A percentile compares a stretch with the other conserved stretches of the same genome.
Conservation (phyloP, 345 rosid genomes). For the Anacardium occidentale region DNA sequence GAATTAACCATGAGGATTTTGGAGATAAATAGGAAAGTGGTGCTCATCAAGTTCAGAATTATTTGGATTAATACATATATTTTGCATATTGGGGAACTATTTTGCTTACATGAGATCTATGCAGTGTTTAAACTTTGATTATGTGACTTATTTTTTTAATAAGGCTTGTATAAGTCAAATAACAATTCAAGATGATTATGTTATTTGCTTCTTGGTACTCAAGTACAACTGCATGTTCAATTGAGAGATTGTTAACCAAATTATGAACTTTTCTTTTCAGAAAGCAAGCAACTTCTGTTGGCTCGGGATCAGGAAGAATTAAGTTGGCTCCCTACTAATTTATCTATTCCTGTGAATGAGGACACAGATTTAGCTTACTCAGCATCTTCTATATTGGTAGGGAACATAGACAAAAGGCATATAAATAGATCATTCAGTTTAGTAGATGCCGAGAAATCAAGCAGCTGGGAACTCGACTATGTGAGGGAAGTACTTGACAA, state of each 20-base stretch:
- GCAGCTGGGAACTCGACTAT: constrained; percentile 60
- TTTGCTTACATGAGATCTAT: not conserved
- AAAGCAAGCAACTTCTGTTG: constrained; percentile 17
- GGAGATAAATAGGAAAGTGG: not conserved
- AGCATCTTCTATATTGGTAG: constrained; percentile 39
- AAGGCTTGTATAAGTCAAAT: not conserved
- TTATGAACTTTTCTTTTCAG: constrained; percentile 26
- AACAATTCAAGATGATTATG: not conserved
- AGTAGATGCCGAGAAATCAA: constrained; percentile 25
- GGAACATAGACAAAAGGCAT: constrained; percentile 22
- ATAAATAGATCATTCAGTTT: constrained; percentile 23
- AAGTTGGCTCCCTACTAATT: constrained; percentile 20
- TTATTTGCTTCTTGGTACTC: not conserved
- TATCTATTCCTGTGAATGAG: constrained; percentile 21
- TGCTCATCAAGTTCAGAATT: not conserved
- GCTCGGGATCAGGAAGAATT: constrained; percentile 23
- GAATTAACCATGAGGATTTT: not conserved
- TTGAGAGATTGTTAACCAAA: constrained; percentile 7
- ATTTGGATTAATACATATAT: not conserved
- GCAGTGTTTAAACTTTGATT: not conserved
- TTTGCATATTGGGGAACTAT: not conserved
- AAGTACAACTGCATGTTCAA: constrained; percentile 1
- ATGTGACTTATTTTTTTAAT: not conserved
- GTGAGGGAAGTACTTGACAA: constrained; percentile 43
- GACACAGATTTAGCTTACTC: constrained; percentile 40